Base-by-base conservation (phyloP, 169 alveolate species). In the Eimeria falciformis region DNA sequence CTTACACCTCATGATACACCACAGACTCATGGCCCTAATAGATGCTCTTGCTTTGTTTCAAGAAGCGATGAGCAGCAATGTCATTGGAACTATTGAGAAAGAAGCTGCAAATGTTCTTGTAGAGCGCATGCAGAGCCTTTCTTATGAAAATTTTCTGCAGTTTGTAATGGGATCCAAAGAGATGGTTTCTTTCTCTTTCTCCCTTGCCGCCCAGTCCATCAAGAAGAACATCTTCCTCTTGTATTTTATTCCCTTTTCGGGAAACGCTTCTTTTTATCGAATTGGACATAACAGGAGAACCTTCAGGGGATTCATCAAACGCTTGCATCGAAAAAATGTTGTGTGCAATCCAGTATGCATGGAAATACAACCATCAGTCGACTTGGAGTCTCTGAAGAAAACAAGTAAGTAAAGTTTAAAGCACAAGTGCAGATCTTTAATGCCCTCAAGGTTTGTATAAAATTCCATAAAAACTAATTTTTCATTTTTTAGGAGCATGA, bases 281-380 rank as follows among this genome's bases (percentile, higher is more conserved):
- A 25, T 71, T 6, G 82, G 82, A 33, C 6, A 9, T 40, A 25
- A 50, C 82, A 3, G 29, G 50, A 50, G 12, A 12, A 21, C 77
- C 3, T 14, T 71, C 2, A 5, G 33, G 5, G 17, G 33, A 4
- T 11, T 71, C 55, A 29, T 25, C 56, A 71, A 55, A 5, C 3
- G 55, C 21, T 29, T 5, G 17, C 3, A 55, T 9, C 3, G 82
- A 11, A 25, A 7, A 25, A 71, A 23, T 33, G 3, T 71, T 1
- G 2, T 71, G 58, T 71, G 82, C 56, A 71, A 37, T 33, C 82
- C 82, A 2, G 25, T 25, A 1, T 71, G 82, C 55, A 71, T 5
- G 11, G 56, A 71, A 11, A 21, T 71, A 6, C 17, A 23, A 11
- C 6, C 29, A 17, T 4, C 82, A 1, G 45, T 29, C 17, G 27